These are phyloP conservation scores for Yamagishiella unicocca DNA, from an alignment of 139 green algal species.

Conservation along the genomic window DNA sequence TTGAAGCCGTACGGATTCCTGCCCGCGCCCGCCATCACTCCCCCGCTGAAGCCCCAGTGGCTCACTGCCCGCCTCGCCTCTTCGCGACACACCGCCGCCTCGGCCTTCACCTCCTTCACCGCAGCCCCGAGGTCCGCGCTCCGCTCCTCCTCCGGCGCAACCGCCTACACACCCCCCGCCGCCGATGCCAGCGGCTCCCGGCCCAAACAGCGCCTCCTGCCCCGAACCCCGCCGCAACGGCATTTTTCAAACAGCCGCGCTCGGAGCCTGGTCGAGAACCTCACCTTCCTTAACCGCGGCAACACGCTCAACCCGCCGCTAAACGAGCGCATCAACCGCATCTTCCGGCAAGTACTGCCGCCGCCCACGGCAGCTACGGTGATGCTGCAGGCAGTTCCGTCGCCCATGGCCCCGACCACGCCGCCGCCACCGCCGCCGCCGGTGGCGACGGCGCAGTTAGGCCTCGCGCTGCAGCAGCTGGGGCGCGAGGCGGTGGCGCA, in stretches of 20 bases:
- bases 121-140: background rate
- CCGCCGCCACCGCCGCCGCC: constrained; percentile 1
- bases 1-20: constrained; percentile 9
- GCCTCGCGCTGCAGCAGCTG: background rate
- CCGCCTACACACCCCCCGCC: background rate
- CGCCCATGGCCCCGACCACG: background rate
- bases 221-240: background rate
- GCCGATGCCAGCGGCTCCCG: too few relatives aligned
- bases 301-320: constrained; percentile 16
- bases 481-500: constrained; percentile 5
- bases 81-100: background rate
- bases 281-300: constrained; percentile 1
- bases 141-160: background rate
- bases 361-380: background rate
- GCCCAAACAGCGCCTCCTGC: too few relatives aligned
- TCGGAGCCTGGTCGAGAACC: background rate
- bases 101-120: background rate
- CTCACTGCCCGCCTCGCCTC: background rate
- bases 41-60: background rate
- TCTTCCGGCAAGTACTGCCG: constrained; percentile 2
- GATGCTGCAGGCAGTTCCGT: background rate
- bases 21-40: background rate
- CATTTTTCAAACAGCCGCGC: background rate
- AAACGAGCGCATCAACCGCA: background rate
- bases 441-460: background rate